A percentile compares a stretch with the other conserved stretches of the same genome.
Conservation (phyloP, 257 asterid genomes). For the Solanum gracilifrons region DNA sequence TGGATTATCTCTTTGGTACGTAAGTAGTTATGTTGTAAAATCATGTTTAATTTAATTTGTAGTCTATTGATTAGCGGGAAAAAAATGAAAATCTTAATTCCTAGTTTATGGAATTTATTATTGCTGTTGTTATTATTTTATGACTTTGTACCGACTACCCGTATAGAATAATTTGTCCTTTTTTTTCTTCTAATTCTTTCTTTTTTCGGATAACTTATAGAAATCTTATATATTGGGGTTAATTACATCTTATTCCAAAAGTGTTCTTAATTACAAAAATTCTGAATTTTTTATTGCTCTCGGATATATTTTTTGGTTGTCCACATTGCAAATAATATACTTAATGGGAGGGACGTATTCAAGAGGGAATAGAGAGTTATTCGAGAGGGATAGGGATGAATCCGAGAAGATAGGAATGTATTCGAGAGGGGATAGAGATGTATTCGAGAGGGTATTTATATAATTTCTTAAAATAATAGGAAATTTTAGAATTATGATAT, state of each 20-base stretch:
- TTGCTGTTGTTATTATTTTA: neutral
- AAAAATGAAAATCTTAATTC: neutral
- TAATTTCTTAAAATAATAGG: too few species aligned
- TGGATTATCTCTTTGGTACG: slow-evolving; percentile 10
- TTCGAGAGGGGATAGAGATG: neutral
- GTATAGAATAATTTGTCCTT: neutral
- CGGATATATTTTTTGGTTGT: neutral
- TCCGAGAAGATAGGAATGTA: too few species aligned
- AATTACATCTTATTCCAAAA: too few species aligned
- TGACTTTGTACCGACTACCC: neutral
- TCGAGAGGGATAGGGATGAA: too few species aligned
- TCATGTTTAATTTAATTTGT: slow-evolving; percentile 10
- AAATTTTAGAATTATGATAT: neutral
- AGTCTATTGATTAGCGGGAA: slow-evolving; percentile 6
- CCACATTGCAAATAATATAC: neutral
- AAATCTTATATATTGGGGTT: too few species aligned
- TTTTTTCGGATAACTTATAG: neutral
- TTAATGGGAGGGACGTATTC: neutral
- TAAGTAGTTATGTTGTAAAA: slow-evolving; percentile 13
- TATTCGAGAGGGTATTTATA: neutral
- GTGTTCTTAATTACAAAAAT: neutral
- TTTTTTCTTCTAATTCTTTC: neutral
- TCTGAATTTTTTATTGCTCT: too few species aligned
- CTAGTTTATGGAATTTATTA: neutral
- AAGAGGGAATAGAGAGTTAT: too few species aligned